Evolutionary conservation across 352 stramenopile genomes (phyloP).

Genomic region (Salisapilia sapeloensis): DNA sequence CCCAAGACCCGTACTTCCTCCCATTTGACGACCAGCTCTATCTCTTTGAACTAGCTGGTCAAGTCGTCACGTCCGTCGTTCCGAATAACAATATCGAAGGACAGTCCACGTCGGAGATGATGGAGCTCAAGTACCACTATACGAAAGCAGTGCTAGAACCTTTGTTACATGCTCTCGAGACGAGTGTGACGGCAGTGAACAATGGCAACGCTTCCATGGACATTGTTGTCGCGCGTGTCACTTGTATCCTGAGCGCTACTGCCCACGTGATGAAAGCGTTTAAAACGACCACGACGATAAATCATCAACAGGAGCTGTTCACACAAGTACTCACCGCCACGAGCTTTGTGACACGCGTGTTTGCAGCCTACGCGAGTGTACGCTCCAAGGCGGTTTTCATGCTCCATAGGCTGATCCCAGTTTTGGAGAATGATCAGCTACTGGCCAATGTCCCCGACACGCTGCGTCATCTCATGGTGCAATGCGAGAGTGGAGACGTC

Average conservation of each 20-base stretch:
- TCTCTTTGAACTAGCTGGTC: slow-evolving; percentile 70
- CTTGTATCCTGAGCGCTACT: slow-evolving; percentile 55
- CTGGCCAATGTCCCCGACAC: slow-evolving; percentile 37
- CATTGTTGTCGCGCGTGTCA: slow-evolving; percentile 25
- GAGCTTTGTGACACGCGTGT: slow-evolving; percentile 31
- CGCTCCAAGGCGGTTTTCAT: slow-evolving; percentile 72
- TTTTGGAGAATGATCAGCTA: slow-evolving; percentile 58
- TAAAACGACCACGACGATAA: slow-evolving; percentile 48
- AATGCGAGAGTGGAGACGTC: slow-evolving; percentile 38
- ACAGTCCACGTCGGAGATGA: slow-evolving; percentile 9
- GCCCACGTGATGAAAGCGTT: slow-evolving; percentile 74
- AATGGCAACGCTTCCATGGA: slow-evolving; percentile 15
- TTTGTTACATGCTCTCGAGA: slow-evolving; percentile 43
- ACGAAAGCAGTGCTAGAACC: slow-evolving; percentile 54
- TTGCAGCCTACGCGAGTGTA: slow-evolving; percentile 25
- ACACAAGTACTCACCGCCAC: slow-evolving; percentile 46
- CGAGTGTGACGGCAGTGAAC: slow-evolving; percentile 14
- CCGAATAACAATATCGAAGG: no score
- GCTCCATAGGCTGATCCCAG: slow-evolving; percentile 53
- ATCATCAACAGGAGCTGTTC: slow-evolving; percentile 62
- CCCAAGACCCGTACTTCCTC: slow-evolving; percentile 31
- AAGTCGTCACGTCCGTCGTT: slow-evolving; percentile 58
- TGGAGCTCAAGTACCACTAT: slow-evolving; percentile 63
- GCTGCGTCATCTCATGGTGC: slow-evolving; percentile 41
- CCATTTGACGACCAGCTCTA: slow-evolving; percentile 68